Base-by-base conservation (phyloP, 164 flowering plant species). In the Sedum album region DNA sequence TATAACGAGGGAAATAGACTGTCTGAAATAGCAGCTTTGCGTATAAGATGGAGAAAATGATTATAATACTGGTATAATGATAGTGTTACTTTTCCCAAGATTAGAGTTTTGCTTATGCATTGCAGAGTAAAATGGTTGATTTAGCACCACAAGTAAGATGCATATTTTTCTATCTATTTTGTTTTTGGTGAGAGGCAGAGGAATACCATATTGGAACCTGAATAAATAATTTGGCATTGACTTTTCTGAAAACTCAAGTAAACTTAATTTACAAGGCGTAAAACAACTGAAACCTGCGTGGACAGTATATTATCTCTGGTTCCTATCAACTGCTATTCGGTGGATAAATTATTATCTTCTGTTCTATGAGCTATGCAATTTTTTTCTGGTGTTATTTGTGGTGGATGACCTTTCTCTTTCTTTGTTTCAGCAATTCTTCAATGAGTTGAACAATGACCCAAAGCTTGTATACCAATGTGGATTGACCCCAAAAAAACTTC, bases 381-480 rank as follows among this genome's bases (percentile, higher is more conserved):
- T 35, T 64, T 21, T 21, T 33, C 42, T 64, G 66, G 21, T 64
- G 44, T 35, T 33, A 23, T 15, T 66, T 42, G n/a, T n/a, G n/a
- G 49, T 28, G 31, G 17, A 66, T 41, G 53, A 66, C 21, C 15
- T 66, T 46, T 42, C 21, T 28, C 44, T 20, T 60, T 60, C 30
- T 53, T 71, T 0, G 55, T 68, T 73, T 41, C 80, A 94, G 97
- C 86, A 85, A 91, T 87, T 95, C 46, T 36, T 88, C 72, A 64
- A 79, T 72, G 96, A 90, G 83, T 79, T 95, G 81, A 82, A 81
- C 60, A 88, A 85, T 76, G 96, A 95, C 57, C 87, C 96, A 31
- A 95, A 92, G 83, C 89, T 95, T 74, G 97, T 95, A 9, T 92
- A 95, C 80, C 96, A 95, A 65, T 95, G 97, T 80, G 99, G 99